These are phyloP conservation scores for Bipolaris zeicola DNA, from an alignment of 2,329 filamentous ascomycete genomes.

Conservation along the genomic window DNA sequence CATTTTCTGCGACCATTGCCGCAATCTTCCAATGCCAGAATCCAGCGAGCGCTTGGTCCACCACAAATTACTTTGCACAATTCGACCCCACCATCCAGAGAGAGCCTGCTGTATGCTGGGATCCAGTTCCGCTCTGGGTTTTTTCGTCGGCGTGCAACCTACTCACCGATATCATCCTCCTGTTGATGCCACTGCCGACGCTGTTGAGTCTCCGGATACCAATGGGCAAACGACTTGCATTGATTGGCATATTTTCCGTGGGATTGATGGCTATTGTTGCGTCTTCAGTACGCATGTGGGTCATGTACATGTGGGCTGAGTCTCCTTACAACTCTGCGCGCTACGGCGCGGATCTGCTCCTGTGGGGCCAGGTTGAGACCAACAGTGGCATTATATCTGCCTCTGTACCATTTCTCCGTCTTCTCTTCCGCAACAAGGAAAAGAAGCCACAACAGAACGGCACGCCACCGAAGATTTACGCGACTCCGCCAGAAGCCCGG, in stretches of 20 bases:
- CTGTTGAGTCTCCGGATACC: conserved; percentile 56
- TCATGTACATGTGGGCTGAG: conserved; percentile 45
- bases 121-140: conserved; percentile 40
- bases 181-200: conserved; percentile 54
- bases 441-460: conserved; percentile 18
- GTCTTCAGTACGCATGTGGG: conserved; percentile 45
- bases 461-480: conserved; percentile 17
- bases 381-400: conserved; percentile 55
- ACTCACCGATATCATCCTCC: conserved; percentile 51
- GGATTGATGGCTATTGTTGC: conserved; percentile 46
- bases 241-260: conserved; percentile 50
- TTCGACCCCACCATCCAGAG: conserved; percentile 32
- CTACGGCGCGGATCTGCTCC: conserved; percentile 43
- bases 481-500: conserved; percentile 16
- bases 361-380: conserved; percentile 57
- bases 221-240: conserved; percentile 56
- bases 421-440: conserved; percentile 45
- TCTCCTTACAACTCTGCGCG: conserved; percentile 45
- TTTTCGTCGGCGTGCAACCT: conserved; percentile 51
- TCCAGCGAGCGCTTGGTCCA: conserved; percentile 36
- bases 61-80: conserved; percentile 36
- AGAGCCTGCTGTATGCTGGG: conserved; percentile 35
- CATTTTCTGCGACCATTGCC: conserved; percentile 35
- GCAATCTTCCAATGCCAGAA: conserved; percentile 43
- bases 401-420: conserved; percentile 52